Conservation (phyloP, 257 asterid species). For the Forsythia suspensa region DNA sequence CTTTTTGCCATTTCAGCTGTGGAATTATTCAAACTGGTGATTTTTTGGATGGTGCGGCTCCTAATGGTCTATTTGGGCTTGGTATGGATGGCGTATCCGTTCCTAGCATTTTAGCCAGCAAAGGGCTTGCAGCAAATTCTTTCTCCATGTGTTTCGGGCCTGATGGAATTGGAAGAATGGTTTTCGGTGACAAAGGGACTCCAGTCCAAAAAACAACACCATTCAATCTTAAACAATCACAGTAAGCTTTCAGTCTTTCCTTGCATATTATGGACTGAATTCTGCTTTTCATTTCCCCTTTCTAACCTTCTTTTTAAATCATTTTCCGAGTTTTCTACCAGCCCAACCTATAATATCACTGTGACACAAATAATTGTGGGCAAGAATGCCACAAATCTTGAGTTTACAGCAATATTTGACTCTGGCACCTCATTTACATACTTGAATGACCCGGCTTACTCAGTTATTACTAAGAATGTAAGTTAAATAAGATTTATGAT, state of each 20-base stretch:
- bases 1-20: slow-evolving; percentile 57
- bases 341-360: slow-evolving; percentile 77
- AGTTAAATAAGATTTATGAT: slow-evolving; percentile 24
- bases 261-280: background rate
- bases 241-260: slow-evolving; percentile 45
- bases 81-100: slow-evolving; percentile 74
- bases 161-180: slow-evolving; percentile 84
- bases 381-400: slow-evolving; percentile 44
- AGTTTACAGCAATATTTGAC: slow-evolving; percentile 74
- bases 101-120: slow-evolving; percentile 77
- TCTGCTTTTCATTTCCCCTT: background rate
- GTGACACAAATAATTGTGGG: slow-evolving; percentile 71
- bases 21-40: slow-evolving; percentile 91
- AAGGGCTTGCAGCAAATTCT: slow-evolving; percentile 82
- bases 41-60: slow-evolving; percentile 86
- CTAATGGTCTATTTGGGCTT: slow-evolving; percentile 93
- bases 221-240: slow-evolving; percentile 54
- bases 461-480: slow-evolving; percentile 57
- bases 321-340: slow-evolving; percentile 30
- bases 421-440: slow-evolving; percentile 95
- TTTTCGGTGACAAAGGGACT: slow-evolving; percentile 86
- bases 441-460: slow-evolving; percentile 78
- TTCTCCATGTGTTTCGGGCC: slow-evolving; percentile 97
- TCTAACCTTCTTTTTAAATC: background rate
- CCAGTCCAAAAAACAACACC: slow-evolving; percentile 67